Conservation (phyloP, 2,329 filamentous ascomycete species). For the Cordyceps farinosa region DNA sequence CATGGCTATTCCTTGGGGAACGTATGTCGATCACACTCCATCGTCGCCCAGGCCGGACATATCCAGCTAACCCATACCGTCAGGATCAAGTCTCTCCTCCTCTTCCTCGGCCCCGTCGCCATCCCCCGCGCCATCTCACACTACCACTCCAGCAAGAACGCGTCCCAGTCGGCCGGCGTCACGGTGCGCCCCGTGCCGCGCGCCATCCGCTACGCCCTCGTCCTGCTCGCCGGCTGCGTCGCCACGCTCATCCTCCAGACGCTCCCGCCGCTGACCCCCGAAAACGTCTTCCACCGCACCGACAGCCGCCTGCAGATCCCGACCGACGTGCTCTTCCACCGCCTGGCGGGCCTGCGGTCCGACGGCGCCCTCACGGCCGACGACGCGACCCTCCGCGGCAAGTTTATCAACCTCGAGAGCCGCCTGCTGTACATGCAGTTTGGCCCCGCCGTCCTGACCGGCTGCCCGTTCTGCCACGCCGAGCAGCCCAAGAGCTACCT, state of each 20-base stretch:
- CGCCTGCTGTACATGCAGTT: conserved; percentile 79
- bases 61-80: conserved; percentile 6
- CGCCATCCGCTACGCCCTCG: conserved; percentile 53
- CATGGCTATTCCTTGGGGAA: conserved; percentile 16
- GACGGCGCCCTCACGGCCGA: conserved; percentile 43
- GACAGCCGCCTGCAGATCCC: conserved; percentile 80
- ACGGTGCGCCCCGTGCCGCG: conserved; percentile 54
- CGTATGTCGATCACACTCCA: conserved; percentile 20
- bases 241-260: conserved; percentile 53
- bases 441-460: conserved; percentile 68
- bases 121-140: conserved; percentile 62
- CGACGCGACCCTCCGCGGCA: conserved; percentile 64
- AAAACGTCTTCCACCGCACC: conserved; percentile 78
- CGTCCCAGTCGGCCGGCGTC: conserved; percentile 39
- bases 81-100: conserved; percentile 52
- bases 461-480: conserved; percentile 79
- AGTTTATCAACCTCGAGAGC: conserved; percentile 68
- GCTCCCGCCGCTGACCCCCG: conserved; percentile 64
- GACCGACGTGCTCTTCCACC: conserved; percentile 78
- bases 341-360: conserved; percentile 59
- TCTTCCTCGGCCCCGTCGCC: conserved; percentile 68
- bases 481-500: conserved; percentile 69
- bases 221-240: conserved; percentile 53
- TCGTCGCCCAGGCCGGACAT: not conserved
- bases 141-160: conserved; percentile 54